Evolutionary conservation across 2,329 filamentous ascomycete genomes (phyloP), one percentile per base, ranked within the genome.

Genomic region (Pyrenochaeta sp.): DNA sequence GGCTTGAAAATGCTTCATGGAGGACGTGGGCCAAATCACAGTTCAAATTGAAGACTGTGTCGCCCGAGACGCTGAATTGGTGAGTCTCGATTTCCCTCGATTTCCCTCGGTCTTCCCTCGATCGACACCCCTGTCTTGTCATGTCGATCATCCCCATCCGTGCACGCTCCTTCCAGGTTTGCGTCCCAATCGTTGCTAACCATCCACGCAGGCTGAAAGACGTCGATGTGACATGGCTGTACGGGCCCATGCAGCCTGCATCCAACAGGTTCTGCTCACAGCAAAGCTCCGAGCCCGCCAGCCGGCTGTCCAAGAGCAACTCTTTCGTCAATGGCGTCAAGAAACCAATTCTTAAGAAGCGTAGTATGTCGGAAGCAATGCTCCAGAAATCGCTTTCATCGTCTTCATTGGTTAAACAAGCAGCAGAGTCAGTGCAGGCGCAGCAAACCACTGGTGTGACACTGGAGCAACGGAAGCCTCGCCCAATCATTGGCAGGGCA

Each of bases 1-100:
- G 94, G 35, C 74, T 97, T 20, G 94, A 97, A 72, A 97, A 99
- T 72, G 94, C 94, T 3, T 96, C 91, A 0, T 99, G 94, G 94
- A 83, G 94, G 67, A 94, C 91, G 1, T 97, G 94, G 94, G 88
- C 90, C 68, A 97, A 97, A 73, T 81, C 88, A 35, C 96, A 96
- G 73, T 88, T 95, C 70, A 84, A 88, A 27, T 78, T 97, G 35
- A 87, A 85, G 67, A 97, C 93, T 0, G 85, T 97, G 15, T 91
- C 90, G 6, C 91, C 94, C 3, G 92, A 96, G 72, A 89, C 87
- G 2, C 77, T 99, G 42, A 96, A 97, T 73, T 99, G 94, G 93
- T 96, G 74, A 63, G 85, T 78, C 19, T 15, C 36, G 44, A 53
- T 45, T 28, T 39, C 60, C n/a, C n/a, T n/a, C n/a, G n/a, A n/a